Evolutionary conservation across 2,329 filamentous ascomycete genomes (phyloP).

Genomic region (Daldinia sp.): DNA sequence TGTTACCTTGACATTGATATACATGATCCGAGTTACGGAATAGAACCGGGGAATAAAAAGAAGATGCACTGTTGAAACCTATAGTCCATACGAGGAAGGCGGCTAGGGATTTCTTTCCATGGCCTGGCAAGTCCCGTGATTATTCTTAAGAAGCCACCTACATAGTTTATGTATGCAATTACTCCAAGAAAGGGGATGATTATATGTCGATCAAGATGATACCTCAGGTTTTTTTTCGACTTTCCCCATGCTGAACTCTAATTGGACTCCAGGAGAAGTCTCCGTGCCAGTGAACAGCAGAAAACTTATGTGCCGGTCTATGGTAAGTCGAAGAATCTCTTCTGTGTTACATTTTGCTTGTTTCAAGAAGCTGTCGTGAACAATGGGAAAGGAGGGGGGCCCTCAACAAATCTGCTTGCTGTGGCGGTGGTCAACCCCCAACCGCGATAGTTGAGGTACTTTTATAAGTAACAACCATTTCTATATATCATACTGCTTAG

Average conservation of each 20-base stretch:
- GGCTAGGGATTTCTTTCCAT: background rate
- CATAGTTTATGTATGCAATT: constrained; percentile 2
- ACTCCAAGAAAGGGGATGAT: constrained; percentile 9
- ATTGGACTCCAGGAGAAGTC: constrained; percentile 25
- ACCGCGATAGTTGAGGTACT: background rate
- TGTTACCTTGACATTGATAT: background rate
- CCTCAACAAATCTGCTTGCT: background rate
- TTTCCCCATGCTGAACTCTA: constrained; percentile 2
- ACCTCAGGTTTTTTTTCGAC: background rate
- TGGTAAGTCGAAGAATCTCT: background rate
- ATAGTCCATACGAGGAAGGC: background rate
- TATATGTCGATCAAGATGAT: constrained; percentile 28
- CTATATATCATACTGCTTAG: background rate
- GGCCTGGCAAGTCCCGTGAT: background rate
- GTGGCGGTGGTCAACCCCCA: background rate
- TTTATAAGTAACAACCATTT: background rate
- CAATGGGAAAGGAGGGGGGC: background rate
- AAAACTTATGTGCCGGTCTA: background rate
- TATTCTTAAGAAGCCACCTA: background rate
- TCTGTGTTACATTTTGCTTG: background rate
- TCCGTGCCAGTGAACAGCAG: constrained; percentile 17
- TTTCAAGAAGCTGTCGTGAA: constrained; percentile 9
- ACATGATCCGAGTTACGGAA: background rate
- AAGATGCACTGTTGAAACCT: background rate
- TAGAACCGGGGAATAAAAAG: background rate